Evolutionary conservation across 257 asterid genomes (phyloP), one percentile per base, ranked within the genome.

Genomic region (Solanum paucissectum): DNA sequence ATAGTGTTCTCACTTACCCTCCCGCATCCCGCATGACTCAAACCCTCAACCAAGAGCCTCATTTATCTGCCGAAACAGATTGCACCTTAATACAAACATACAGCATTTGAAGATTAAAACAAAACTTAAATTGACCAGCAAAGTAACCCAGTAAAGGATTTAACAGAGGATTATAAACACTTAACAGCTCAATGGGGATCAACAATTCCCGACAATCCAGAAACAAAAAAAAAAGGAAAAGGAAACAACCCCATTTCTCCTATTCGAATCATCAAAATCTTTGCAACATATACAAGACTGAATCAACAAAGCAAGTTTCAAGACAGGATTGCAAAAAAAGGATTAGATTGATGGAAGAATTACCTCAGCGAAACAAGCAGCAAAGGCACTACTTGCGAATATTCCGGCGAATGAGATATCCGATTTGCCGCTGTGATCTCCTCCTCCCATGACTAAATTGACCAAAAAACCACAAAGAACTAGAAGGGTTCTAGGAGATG

Each of bases 331-430:
- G 64, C 64, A 89, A 72, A 64, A 60, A 37, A 13, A 5, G 4
- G 62, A 27, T 29, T 21, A 52, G 81, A 74, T 36, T 34, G 14
- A 18, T 25, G 20, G 69, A 25, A 86, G 42, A 12, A 68, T 62
- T 2, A 97, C 99, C 97, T 97, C 99, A 29, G 98, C 99, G 88
- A 94, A 91, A 90, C 96, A 95, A 87, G 99, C 98, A 23, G 99
- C 98, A 75, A 97, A 97, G 88, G 99, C 99, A 90, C 99, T 95
- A 66, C 98, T 87, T 49, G 93, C 98, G 37, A 97, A 93, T 46
- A 94, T 95, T 88, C 98, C 98, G 83, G 96, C 95, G 83, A 95
- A 89, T 1, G 99, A 97, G 64, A 97, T 93, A 88, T 97, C 96
- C 82, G 98, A 94, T 90, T 93, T 94, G 68, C 91, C 91, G 18